Evolutionary conservation across 768 basidiomycete species (phyloP), one percentile per base, ranked within the genome.

Genomic region (Leccinellum luteum): DNA sequence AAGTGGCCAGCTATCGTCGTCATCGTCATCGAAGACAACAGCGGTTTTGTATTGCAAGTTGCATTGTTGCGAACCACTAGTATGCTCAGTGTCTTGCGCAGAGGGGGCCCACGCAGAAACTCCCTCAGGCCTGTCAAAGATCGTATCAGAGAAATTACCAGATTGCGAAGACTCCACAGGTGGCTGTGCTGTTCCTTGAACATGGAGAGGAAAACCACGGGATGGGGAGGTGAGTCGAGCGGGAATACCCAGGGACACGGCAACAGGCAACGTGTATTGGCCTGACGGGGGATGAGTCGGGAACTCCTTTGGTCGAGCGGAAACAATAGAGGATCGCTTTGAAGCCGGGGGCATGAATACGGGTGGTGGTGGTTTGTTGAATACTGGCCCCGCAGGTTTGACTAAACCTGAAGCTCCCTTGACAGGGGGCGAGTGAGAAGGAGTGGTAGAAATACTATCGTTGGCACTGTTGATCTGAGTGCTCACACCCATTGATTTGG

Each of bases 1-100:
- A 27, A 88, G 72, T 10, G 85, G 86, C 89, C 88, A 91, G 66
- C 89, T 90, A 64, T 90, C 88, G 10, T 90, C 88, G 10, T 67
- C 65, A 60, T 90, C 88, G 48, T 85, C 83, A 14, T 70, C 69
- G 19, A 41, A 10, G 9, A 44, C 32, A 30, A 27, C 47, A 8
- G 23, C 50, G n/a, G 21, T 15, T 21, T 38, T n/a, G 17, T 27
- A 49, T 28, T 23, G 55, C 23, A 27, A 48, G 8, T 57, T 35
- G 23, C 63, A 66, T 4, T 73, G 67, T 63, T 81, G 79, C 6
- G 73, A 75, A 15, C 69, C 71, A 43, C 70, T 68, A 4, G 78
- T 79, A 55, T 78, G 78, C 38, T 81, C 0, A 19, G 82, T 84
- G 23, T 86, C 85, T 67, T 90, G 87, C 3, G 82, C 83, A 4